These are phyloP conservation scores for Chlamydomonas sphaeroides DNA, from an alignment of 139 green algal species.

Conservation along the genomic window DNA sequence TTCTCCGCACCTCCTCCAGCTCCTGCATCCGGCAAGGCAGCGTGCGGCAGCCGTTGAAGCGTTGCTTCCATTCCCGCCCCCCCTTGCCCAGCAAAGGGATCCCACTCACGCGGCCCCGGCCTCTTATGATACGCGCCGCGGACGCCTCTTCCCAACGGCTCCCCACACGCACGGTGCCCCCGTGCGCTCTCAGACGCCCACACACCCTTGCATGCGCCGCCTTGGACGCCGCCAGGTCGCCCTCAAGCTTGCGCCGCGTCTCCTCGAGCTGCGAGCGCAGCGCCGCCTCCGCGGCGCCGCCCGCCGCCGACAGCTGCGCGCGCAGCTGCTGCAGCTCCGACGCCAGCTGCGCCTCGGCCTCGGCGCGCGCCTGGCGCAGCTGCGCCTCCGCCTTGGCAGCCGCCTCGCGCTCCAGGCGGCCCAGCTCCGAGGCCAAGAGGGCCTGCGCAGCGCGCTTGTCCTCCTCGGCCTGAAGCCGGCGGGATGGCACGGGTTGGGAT, in stretches of 20 bases:
- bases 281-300: slow-evolving; percentile 12
- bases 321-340: slow-evolving; percentile 27
- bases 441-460: not conserved
- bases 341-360: slow-evolving; percentile 22
- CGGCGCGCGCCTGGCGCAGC: slow-evolving; percentile 7
- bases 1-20: slow-evolving; percentile 11
- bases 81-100: too few species aligned
- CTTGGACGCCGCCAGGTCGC: slow-evolving; percentile 8
- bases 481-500: not conserved
- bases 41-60: too few species aligned
- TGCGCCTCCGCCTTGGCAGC: not conserved
- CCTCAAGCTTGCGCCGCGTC: not conserved
- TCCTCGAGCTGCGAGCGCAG: slow-evolving; percentile 38
- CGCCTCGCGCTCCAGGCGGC: not conserved
- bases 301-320: slow-evolving; percentile 15
- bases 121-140: too few species aligned
- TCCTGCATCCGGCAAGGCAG: too few species aligned
- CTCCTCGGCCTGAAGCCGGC: slow-evolving; percentile 5
- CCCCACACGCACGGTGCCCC: too few species aligned
- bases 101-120: too few species aligned
- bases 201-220: too few species aligned
- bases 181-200: too few species aligned
- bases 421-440: not conserved
- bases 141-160: too few species aligned
- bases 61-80: too few species aligned